Evolutionary conservation across 2,329 filamentous ascomycete genomes (phyloP).

Genomic region (Fusarium anthophilum): DNA sequence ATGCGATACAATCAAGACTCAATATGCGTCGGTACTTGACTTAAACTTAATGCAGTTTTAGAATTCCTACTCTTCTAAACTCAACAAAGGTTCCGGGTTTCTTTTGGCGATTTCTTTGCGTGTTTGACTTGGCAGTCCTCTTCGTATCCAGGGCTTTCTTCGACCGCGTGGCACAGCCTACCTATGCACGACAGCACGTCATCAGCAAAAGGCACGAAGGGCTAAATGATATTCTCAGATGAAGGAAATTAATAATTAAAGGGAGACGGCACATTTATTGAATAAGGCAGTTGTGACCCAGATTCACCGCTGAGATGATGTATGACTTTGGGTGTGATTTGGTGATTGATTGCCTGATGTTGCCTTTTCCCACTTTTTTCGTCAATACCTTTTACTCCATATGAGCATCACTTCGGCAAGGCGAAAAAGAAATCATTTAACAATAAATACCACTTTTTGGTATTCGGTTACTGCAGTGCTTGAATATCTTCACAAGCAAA

Average conservation of each 20-base stretch:
- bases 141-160: neutral
- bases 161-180: neutral
- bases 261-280: too few relatives aligned
- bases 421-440: neutral
- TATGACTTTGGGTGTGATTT: neutral
- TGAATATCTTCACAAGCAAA: neutral
- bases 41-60: neutral
- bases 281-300: neutral
- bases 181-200: constrained; percentile 12
- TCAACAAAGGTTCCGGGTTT: neutral
- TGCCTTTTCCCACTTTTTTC: neutral
- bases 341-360: neutral
- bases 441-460: neutral
- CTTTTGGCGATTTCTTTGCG: neutral
- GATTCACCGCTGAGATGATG: neutral
- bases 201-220: constrained; percentile 1
- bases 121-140: neutral
- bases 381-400: neutral
- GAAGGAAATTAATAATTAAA: neutral
- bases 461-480: neutral
- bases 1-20: neutral
- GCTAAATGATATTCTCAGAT: constrained; percentile 5
- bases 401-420: neutral
- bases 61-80: neutral
- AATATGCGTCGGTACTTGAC: neutral